Evolutionary conservation across 176 grass and related monocot genomes (phyloP).

Genomic region (Stipa capillata): DNA sequence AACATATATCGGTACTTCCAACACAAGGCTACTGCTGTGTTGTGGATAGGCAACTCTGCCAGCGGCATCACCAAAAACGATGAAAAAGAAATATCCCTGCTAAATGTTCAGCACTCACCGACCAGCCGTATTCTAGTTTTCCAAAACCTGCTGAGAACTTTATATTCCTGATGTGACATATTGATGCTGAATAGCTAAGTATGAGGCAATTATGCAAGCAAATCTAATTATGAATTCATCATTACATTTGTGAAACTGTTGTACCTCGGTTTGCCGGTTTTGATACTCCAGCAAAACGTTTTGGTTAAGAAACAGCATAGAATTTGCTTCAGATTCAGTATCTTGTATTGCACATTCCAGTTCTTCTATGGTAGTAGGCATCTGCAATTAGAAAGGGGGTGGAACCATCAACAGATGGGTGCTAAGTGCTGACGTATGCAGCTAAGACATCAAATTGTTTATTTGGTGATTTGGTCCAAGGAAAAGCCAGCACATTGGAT

Average conservation of each 20-base stretch:
- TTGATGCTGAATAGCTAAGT: background rate
- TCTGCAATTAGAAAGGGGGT: conserved; percentile 38
- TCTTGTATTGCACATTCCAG: conserved; percentile 82
- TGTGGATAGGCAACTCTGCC: background rate
- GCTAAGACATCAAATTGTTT: background rate
- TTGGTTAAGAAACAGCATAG: conserved; percentile 89
- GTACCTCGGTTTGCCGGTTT: conserved; percentile 62
- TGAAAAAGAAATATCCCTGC: background rate
- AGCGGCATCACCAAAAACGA: background rate
- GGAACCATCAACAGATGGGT: background rate
- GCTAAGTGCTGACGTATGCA: background rate
- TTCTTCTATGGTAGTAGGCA: conserved; percentile 71
- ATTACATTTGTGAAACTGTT: background rate
- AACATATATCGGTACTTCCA: background rate
- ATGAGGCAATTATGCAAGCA: background rate
- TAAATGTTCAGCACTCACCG: background rate
- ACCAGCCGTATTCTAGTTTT: background rate
- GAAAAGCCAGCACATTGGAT: background rate
- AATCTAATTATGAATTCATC: background rate
- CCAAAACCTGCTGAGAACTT: background rate
- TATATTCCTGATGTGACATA: background rate
- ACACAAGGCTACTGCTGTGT: background rate
- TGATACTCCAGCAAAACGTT: conserved; percentile 94
- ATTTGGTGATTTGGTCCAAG: conserved; percentile 5
- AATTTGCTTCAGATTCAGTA: conserved; percentile 85